A percentile compares a stretch with the other conserved stretches of the same genome.
Evolutionary conservation across 2,329 filamentous ascomycete genomes (phyloP).

Genomic region (Arthrobotrys sinensis): DNA sequence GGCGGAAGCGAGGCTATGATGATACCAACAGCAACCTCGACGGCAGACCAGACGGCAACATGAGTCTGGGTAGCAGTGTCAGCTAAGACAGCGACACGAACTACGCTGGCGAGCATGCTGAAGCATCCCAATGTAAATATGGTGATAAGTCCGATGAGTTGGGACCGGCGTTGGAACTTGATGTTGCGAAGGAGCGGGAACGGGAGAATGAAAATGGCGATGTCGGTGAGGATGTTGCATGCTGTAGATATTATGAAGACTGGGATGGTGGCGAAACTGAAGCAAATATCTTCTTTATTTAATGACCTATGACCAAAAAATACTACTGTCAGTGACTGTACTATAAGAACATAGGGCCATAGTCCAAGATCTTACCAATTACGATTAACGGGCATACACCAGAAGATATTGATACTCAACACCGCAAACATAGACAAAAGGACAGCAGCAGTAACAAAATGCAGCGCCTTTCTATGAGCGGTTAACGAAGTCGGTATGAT

Average conservation of each 20-base stretch:
- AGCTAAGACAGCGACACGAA: constrained; percentile 48
- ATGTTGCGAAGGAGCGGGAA: constrained; percentile 55
- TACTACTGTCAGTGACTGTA: not conserved
- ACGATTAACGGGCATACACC: constrained; percentile 50
- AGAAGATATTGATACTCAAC: constrained; percentile 48
- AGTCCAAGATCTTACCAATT: constrained; percentile 52
- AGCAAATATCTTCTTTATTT: constrained; percentile 36
- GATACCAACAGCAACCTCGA: constrained; percentile 50
- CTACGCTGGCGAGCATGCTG: constrained; percentile 53
- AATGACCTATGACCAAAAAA: constrained; percentile 37
- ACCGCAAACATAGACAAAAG: constrained; percentile 51
- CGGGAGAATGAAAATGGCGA: constrained; percentile 56
- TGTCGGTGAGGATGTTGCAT: constrained; percentile 55
- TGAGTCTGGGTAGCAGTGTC: constrained; percentile 47
- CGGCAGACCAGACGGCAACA: constrained; percentile 56
- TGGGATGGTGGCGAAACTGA: constrained; percentile 51
- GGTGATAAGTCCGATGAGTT: constrained; percentile 32
- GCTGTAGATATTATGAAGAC: constrained; percentile 58
- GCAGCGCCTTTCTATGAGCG: constrained; percentile 39
- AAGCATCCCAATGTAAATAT: constrained; percentile 50
- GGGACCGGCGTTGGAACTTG: constrained; percentile 55
- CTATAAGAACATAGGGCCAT: not conserved
- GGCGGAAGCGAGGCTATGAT: constrained; percentile 50
- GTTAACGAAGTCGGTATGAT: constrained; percentile 47
- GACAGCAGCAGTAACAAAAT: constrained; percentile 38